Conservation (phyloP, 768 basidiomycete genomes). For the Panaeolus cyanescens region DNA sequence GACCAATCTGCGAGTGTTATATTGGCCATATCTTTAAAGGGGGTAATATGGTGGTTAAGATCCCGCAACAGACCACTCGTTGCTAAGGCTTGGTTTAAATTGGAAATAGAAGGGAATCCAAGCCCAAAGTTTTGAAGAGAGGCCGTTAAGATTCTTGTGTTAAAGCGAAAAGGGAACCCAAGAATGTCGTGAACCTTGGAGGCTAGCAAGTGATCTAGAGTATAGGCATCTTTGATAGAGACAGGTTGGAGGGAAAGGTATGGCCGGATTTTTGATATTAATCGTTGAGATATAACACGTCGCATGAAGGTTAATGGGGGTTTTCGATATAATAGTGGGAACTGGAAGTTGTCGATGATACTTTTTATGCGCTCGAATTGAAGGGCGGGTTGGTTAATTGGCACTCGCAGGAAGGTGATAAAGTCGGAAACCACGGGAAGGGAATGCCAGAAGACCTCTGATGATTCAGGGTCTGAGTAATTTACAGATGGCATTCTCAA, state of each 20-base stretch:
- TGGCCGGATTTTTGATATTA: constrained; percentile 17
- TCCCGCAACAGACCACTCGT: constrained; percentile 13
- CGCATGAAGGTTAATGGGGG: constrained; percentile 20
- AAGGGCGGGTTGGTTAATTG: constrained; percentile 18
- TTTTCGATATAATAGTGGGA: constrained; percentile 16
- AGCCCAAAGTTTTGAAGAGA: constrained; percentile 9
- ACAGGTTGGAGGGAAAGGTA: constrained; percentile 27
- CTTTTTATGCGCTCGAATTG: constrained; percentile 8
- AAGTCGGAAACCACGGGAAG: neutral
- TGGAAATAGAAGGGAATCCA: constrained; percentile 14
- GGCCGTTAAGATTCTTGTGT: constrained; percentile 5
- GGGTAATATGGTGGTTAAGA: constrained; percentile 19
- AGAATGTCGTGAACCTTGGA: constrained; percentile 15
- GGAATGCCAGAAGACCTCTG: too few species aligned
- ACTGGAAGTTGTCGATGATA: constrained; percentile 20
- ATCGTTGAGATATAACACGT: constrained; percentile 20
- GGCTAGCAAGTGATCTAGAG: constrained; percentile 15
- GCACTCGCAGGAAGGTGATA: constrained; percentile 15
- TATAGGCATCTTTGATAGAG: constrained; percentile 13
- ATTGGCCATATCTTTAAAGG: constrained; percentile 13
- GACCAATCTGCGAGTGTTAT: constrained; percentile 20
- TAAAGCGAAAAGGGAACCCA: constrained; percentile 23
- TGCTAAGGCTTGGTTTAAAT: constrained; percentile 12
- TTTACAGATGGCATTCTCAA: too few species aligned
- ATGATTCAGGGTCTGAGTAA: too few species aligned